These are phyloP conservation scores for Leucosporidium creatinivorum DNA, from an alignment of 768 basidiomycete genomes.

Conservation along the genomic window DNA sequence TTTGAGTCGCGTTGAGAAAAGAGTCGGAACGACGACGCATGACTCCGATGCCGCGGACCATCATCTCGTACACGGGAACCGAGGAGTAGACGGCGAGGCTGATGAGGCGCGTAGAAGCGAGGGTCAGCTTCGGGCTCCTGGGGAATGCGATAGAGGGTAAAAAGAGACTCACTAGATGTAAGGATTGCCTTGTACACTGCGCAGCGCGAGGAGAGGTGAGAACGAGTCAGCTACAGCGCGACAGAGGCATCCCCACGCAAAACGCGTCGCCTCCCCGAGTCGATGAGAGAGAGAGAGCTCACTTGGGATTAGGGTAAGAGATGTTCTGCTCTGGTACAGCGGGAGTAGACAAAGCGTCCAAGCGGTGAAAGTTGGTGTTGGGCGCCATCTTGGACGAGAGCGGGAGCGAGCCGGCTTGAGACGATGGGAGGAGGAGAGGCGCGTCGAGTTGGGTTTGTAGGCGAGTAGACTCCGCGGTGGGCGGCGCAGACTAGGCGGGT, in stretches of 20 bases:
- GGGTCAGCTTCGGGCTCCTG: neutral
- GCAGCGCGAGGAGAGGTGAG: neutral
- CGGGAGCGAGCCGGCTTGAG: no score
- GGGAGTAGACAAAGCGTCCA: no score
- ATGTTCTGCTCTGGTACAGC: no score
- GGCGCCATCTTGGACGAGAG: no score
- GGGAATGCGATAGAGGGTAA: neutral
- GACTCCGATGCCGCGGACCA: constrained; percentile 76
- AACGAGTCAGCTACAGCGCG: neutral
- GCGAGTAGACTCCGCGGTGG: no score
- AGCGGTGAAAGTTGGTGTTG: no score
- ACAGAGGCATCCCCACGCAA: neutral
- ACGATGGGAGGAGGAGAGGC: no score
- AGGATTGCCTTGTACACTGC: constrained; percentile 30
- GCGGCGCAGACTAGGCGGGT: no score
- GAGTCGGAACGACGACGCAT: constrained; percentile 94
- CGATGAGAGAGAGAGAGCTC: neutral
- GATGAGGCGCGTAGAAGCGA: neutral
- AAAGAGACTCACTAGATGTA: constrained; percentile 29
- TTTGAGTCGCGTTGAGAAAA: constrained; percentile 97
- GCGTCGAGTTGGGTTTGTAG: no score
- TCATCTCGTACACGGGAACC: constrained; percentile 39
- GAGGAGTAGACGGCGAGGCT: constrained; percentile 41
- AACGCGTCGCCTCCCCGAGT: neutral
- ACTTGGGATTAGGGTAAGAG: constrained; percentile 2